Conservation (phyloP, 2,329 filamentous ascomycete species). For the Atkinsonella hypoxylon region DNA sequence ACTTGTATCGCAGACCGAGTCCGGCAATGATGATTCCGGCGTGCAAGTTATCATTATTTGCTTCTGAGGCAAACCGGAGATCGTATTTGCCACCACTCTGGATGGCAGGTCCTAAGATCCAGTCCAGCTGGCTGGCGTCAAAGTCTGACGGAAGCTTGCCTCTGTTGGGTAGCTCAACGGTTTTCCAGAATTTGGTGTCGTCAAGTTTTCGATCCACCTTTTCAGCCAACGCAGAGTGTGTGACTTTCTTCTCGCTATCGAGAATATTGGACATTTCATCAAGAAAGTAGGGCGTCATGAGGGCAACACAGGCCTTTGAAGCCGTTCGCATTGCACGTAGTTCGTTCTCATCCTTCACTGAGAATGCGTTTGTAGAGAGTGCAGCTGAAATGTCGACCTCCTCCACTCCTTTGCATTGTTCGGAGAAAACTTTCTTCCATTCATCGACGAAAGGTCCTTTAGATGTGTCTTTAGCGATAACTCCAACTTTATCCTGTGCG, state of each 20-base stretch:
- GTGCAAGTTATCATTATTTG: conserved; percentile 73
- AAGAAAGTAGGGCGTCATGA: conserved; percentile 94
- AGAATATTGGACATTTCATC: conserved; percentile 96
- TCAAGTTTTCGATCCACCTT: conserved; percentile 88
- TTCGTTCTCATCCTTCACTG: conserved; percentile 91
- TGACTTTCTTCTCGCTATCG: conserved; percentile 94
- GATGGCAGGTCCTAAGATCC: conserved; percentile 80
- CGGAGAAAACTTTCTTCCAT: conserved; percentile 76
- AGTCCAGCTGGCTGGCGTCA: conserved; percentile 80
- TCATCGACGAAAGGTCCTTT: conserved; percentile 87
- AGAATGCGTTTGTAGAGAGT: conserved; percentile 72
- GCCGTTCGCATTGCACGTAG: conserved; percentile 88
- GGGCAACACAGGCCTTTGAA: conserved; percentile 82
- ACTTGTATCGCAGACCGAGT: conserved; percentile 88
- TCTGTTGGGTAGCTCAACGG: conserved; percentile 54
- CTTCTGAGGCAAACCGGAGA: conserved; percentile 64
- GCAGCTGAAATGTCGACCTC: conserved; percentile 77
- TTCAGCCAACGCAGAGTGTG: conserved; percentile 73
- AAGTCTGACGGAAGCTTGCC: conserved; percentile 77
- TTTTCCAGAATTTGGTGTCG: conserved; percentile 87
- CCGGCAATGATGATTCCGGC: conserved; percentile 88
- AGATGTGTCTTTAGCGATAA: conserved; percentile 73
- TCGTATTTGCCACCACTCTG: conserved; percentile 97
- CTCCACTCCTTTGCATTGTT: conserved; percentile 73
- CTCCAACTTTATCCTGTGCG: conserved; percentile 72